Conservation (phyloP, 139 green algal genomes). For the Chlorella vulgaris region DNA sequence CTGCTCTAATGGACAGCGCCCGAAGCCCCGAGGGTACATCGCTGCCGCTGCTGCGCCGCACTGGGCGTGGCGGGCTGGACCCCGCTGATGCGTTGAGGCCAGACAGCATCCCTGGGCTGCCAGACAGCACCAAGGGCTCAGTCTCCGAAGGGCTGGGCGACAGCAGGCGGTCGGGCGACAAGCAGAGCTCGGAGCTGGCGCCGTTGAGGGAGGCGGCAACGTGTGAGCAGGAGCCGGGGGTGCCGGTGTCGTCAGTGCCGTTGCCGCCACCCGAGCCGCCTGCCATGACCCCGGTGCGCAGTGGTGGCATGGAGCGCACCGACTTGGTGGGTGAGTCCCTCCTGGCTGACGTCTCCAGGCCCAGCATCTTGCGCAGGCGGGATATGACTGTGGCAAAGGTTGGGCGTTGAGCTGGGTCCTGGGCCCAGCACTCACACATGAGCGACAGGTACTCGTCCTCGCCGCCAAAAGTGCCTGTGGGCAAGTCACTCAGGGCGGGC, state of each 20-base stretch:
- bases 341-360: background rate
- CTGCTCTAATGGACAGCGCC: background rate
- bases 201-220: constrained; percentile 1
- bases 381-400: constrained; percentile 58
- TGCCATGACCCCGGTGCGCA: background rate
- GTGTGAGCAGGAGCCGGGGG: background rate
- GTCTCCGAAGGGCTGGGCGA: background rate
- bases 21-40: background rate
- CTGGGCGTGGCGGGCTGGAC: background rate
- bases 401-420: constrained; percentile 65
- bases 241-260: background rate
- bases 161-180: constrained; percentile 5
- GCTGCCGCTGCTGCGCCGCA: background rate
- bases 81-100: background rate
- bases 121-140: background rate
- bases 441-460: constrained; percentile 24
- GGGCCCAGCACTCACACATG: constrained; percentile 37
- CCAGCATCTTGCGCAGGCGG: constrained; percentile 43
- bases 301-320: background rate
- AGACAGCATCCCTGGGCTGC: background rate
- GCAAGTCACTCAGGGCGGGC: constrained; percentile 11
- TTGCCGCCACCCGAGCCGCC: background rate
- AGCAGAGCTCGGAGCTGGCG: background rate
- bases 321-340: constrained; percentile 18
- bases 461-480: constrained; percentile 3